A percentile compares a stretch with the other conserved stretches of the same genome.
Evolutionary conservation across 345 rosid species (phyloP).

Genomic region (Camelina hispida): DNA sequence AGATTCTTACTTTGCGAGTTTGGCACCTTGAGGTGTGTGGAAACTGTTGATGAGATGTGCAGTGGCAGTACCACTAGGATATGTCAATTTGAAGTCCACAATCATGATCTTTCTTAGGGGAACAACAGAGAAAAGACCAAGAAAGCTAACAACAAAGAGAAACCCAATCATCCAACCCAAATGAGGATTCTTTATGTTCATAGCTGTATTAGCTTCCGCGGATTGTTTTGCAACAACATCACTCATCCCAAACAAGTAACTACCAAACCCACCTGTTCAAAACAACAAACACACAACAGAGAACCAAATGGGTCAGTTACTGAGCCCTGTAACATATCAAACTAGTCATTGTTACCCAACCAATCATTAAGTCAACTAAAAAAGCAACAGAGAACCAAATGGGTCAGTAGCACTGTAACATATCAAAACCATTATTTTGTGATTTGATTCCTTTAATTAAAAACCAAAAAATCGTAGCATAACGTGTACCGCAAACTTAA

Average conservation of each 20-base stretch:
- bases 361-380: too few species aligned
- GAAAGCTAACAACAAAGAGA: slow-evolving; percentile 77
- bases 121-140: slow-evolving; percentile 73
- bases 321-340: too few species aligned
- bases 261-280: slow-evolving; percentile 66
- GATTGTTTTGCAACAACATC: slow-evolving; percentile 53
- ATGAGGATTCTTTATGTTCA: slow-evolving; percentile 58
- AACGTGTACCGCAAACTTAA: not conserved
- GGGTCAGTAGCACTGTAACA: too few species aligned
- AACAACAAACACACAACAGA: not conserved
- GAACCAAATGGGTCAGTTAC: not conserved
- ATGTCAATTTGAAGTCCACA: slow-evolving; percentile 69
- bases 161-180: slow-evolving; percentile 75
- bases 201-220: slow-evolving; percentile 53
- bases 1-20: slow-evolving; percentile 65
- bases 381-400: too few species aligned
- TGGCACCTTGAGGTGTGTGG: slow-evolving; percentile 86
- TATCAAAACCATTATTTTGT: too few species aligned
- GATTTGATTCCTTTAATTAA: not conserved
- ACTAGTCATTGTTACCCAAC: too few species aligned
- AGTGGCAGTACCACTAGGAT: slow-evolving; percentile 95
- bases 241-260: slow-evolving; percentile 71
- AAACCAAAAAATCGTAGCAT: slow-evolving; percentile 1
- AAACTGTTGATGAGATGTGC: slow-evolving; percentile 87
- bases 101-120: slow-evolving; percentile 85